phyloP scores from a whole-genome alignment of 2,329 filamentous ascomycete genomes.

The Sphaerulina vaccinii region DNA sequence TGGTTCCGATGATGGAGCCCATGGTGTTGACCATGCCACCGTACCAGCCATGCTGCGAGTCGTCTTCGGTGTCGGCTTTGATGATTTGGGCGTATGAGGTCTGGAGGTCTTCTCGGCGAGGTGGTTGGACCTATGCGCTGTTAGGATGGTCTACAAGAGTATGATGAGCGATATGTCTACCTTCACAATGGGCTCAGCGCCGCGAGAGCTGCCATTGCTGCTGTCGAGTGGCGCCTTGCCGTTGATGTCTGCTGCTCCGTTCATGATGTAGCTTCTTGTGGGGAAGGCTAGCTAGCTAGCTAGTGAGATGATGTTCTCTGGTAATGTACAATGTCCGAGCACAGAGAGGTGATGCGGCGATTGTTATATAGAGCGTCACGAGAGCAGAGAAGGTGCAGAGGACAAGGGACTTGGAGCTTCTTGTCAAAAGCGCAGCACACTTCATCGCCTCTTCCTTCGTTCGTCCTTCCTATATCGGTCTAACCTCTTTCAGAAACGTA shows the following conservation, averaged over 20 bases:
- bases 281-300: neutral
- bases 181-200: conserved; percentile 42
- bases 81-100: conserved; percentile 65
- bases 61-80: conserved; percentile 61
- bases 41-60: conserved; percentile 75
- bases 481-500: no score
- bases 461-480: neutral
- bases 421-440: conserved; percentile 5
- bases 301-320: neutral
- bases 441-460: conserved; percentile 19
- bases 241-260: conserved; percentile 26
- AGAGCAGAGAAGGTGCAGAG: neutral
- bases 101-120: conserved; percentile 79
- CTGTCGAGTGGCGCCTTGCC: conserved; percentile 41
- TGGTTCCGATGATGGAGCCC: conserved; percentile 70
- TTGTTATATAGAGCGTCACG: conserved; percentile 17
- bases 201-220: conserved; percentile 24
- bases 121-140: conserved; percentile 64
- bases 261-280: conserved; percentile 17
- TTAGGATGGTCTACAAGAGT: neutral
- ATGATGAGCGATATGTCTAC: neutral
- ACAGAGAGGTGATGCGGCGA: neutral
- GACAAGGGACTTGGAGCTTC: no score
- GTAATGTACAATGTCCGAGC: neutral
- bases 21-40: conserved; percentile 71